Evolutionary conservation across 2,329 filamentous ascomycete genomes (phyloP), one percentile per base, ranked within the genome.

Genomic region (Sphaerostilbella broomeana): DNA sequence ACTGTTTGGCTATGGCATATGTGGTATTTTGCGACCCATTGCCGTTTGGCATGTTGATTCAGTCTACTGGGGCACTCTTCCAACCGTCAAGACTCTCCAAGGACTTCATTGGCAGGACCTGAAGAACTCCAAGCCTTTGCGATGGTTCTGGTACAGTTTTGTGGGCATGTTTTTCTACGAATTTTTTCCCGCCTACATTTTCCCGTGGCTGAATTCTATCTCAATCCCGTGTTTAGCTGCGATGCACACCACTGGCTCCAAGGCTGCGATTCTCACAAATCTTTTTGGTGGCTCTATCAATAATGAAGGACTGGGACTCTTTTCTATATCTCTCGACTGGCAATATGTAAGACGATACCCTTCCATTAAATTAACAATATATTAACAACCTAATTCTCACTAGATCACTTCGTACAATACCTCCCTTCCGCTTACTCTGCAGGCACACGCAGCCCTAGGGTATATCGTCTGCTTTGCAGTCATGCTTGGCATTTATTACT

Each of bases 1-100:
- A 0, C 51, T 77, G 2, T 76, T 75, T 38, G 73, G 73, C 1
- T 77, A 75, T 27, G 73, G 72, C 2, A 52, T 77, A 3, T 68
- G 64, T 29, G 73, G 73, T 6, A 31, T 77, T 3, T 53, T 77
- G 49, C 70, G 73, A 1, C 72, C 73, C 1, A 63, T 77, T 25
- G 62, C 65, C 2, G 72, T 77, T 9, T 77, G 69, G 63, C 72
- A 74, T 36, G 67, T 70, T 5, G 72, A 77, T 11, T 65, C 70
- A 2, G 73, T 77, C 3, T 77, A 74, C 55, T 77, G 73, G 73
- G 59, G 62, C 24, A 71, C 60, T 5, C 52, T 76, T 4, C 73
- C 73, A 0, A 69, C 65, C 0, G 70, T 75, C 36, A 75, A 74
- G 47, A 67, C 65, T 0, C 65, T 75, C 6, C 72, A 76, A 44